Base-by-base conservation (phyloP, 768 basidiomycete genomes). In the Pulveroboletus sp. region DNA sequence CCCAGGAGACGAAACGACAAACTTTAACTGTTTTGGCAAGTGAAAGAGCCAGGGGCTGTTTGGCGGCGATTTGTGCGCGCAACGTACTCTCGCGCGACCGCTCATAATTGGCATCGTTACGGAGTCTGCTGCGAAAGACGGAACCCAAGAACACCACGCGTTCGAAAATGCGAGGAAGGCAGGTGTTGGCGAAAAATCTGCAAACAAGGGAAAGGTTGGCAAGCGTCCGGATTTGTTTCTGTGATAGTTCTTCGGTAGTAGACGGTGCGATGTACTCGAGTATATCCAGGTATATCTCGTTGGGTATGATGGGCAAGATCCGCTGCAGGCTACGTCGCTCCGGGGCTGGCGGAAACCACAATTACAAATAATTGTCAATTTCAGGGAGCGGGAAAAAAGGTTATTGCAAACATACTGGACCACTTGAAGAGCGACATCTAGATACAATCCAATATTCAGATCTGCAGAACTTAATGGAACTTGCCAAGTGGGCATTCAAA, bases 221-320 rank as follows among this genome's bases (percentile, higher is more conserved):
- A 29, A 60, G 50, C 12, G 19, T 50, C 3, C 3, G 2, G 12
- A 4, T 43, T 40, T 7, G 40, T 40, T 9, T 8, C 16, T 8
- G 35, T 52, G 47, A 29, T n/a, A n/a, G n/a, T n/a, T n/a, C 47
- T 1, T 55, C 43, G 16, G 4, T 5, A 14, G 56, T 45, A 0
- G n/a, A n/a, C n/a, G 57, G 41, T 20, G 65, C 53, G 5, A 76
- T 35, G 29, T 60, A 58, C n/a, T 63, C 64, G 39, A 75, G 67
- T n/a, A 78, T 74, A 42, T 66, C 56, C 4, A 70, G 50, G 43
- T 76, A 77, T 17, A 78, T 63, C 50, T 79, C 77, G 50, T 67
- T 70, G 2, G 76, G 76, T 45, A 79, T 66, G 6, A 65, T 55
- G 1, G 66, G 53, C 11, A 71, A 52, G 6, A 7, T 10, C 19